These are phyloP conservation scores for Mycena floridula DNA, from an alignment of 768 basidiomycete genomes.

Conservation along the genomic window DNA sequence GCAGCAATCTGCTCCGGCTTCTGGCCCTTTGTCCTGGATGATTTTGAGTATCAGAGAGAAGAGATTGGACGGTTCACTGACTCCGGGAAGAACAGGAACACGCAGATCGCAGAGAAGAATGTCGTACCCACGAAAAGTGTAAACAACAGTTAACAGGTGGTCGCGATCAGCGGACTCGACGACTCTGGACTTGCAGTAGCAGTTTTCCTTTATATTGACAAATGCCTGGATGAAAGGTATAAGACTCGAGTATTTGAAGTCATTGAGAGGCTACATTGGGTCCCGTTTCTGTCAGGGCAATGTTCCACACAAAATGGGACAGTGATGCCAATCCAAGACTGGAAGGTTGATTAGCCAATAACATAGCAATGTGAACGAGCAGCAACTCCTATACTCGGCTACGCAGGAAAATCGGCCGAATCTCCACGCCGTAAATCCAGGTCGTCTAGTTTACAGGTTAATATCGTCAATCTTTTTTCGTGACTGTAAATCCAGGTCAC, in stretches of 20 bases:
- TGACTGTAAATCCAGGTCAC: no score
- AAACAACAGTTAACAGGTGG: neutral
- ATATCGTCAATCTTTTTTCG: no score
- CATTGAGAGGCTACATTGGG: slow-evolving; percentile 1
- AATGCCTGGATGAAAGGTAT: neutral
- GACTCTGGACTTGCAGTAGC: slow-evolving; percentile 1
- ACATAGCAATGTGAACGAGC: no score
- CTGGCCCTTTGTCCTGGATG: neutral
- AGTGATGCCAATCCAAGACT: slow-evolving; percentile 3
- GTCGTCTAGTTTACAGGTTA: no score
- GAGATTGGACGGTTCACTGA: no score
- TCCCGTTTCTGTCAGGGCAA: slow-evolving; percentile 5
- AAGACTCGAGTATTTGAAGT: neutral
- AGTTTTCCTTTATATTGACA: slow-evolving; percentile 2
- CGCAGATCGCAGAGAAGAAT: slow-evolving; percentile 4
- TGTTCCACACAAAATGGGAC: slow-evolving; percentile 5
- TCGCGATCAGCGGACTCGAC: neutral
- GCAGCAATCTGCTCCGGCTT: slow-evolving; percentile 3
- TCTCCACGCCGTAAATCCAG: no score
- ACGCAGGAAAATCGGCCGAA: no score
- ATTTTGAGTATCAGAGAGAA: no score
- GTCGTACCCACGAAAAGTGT: slow-evolving; percentile 4
- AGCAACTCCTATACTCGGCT: no score
- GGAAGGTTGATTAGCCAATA: no score
- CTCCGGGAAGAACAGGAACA: slow-evolving; percentile 4